Base-by-base conservation (phyloP, 345 rosid species). In the Populus nigra region DNA sequence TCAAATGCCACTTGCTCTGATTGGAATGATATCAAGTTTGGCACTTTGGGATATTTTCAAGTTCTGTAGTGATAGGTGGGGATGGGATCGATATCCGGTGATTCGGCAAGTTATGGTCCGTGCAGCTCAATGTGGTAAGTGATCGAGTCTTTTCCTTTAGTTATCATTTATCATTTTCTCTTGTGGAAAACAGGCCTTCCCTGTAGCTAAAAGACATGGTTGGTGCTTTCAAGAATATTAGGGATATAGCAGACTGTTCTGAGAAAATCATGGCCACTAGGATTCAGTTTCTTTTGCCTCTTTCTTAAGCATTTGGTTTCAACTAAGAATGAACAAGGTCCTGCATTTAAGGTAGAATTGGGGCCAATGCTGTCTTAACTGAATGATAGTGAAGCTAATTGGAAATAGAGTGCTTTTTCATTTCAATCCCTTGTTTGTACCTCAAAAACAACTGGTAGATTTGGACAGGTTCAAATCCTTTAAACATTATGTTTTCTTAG, bases 1-100 rank as follows among this genome's bases (percentile, higher is more conserved):
- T 84, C 98, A 93, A 83, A 92, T 93, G 94, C 98, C 97, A 18
- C 87, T 92, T 73, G 93, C 99, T 62, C 93, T 96, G 69, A 83
- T 88, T 69, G 98, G 98, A 72, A 82, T 96, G 83, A 47, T 92
- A 69, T 89, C 91, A 71, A 86, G 97, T 82, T 89, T 96, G 88
- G 96, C 91, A 8, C 80, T 96, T 73, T 96, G 98, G 99, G 98
- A 93, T 77, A 61, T 86, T 38, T 88, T 96, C 88, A 92, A 87
- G 85, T 89, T 89, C 81, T 84, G 91, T 67, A 87, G 86, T 79
- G 89, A 88, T 36, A 86, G 74, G 70, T 96, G 93, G 96, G 86
- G 83, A 23, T 91, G 90, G 83, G 90, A 92, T 76, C 83, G 82
- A 20, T 85, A 85, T 69, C 95, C 97, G 79, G 75, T 84, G 9